Evolutionary conservation across 2,329 filamentous ascomycete genomes (phyloP), one percentile per base, ranked within the genome.

Genomic region (Daldinia sp.): DNA sequence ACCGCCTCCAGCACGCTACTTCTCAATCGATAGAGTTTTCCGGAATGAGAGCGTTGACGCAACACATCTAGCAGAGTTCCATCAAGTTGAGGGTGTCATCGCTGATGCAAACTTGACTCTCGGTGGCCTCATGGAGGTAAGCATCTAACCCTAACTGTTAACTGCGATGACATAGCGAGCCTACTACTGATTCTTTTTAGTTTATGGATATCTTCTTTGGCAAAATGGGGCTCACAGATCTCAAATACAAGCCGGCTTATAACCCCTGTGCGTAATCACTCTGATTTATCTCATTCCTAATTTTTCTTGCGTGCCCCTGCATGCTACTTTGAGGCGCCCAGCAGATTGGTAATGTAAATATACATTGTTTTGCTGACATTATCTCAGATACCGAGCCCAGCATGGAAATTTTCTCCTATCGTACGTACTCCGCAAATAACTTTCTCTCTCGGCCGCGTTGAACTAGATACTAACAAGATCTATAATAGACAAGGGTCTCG

Each of bases 21-120:
- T 99, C 86, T 97, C 93, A 69, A 99, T 99, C 79, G 96, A 99
- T 82, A 90, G 96, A 61, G 96, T 99, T 68, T 99, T 99, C 90
- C 90, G 71, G 73, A 99, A 99, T 81, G 96, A 99, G 82, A 93
- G 93, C 2, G 94, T 99, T 65, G 96, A 99, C 78, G 94, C 94
- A 13, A 99, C 96, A 7, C 96, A 99, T 85, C 82, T 99, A 77
- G 94, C 94, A 42, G 96, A 99, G 81, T 99, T 99, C 87, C 96
- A 99, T 83, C 96, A 99, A 80, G 93, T 98, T 37, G 96, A 99
- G 82, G 96, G 96, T 81, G 95, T 99, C 57, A 98, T 99, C 82
- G 96, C 96, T 28, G 96, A 99, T 82, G 98, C 97, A 80, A 92
- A 92, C 39, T 86, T 99, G 70, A 97, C 95, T 0, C 88, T 98